A percentile compares a stretch with the other conserved stretches of the same genome.
These are phyloP conservation scores for Phragmites australis DNA, from an alignment of 176 grass and related monocot species.

Conservation along the genomic window DNA sequence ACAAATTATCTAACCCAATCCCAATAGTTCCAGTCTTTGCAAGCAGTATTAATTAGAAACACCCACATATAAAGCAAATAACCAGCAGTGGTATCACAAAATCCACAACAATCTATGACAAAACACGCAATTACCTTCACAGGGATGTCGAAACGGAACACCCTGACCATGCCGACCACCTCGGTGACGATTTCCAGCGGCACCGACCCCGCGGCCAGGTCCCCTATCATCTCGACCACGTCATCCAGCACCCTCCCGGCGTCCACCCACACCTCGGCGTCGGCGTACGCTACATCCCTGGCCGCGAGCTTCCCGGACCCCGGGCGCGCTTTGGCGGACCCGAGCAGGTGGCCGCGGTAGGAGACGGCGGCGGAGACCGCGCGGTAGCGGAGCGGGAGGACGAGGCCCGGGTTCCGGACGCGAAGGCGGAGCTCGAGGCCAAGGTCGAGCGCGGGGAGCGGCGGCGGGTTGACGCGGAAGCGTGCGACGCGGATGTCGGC, in stretches of 20 bases:
- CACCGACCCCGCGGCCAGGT: constrained; percentile 42
- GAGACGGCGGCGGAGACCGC: constrained; percentile 47
- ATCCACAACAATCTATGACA: neutral
- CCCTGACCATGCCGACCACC: constrained; percentile 28
- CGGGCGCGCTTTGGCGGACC: constrained; percentile 27
- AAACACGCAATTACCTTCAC: constrained; percentile 40
- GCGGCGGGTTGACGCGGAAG: constrained; percentile 31
- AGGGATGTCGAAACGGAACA: constrained; percentile 43
- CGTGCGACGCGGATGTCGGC: neutral
- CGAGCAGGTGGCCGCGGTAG: constrained; percentile 50
- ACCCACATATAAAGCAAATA: neutral
- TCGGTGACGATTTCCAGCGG: constrained; percentile 56
- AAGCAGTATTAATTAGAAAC: neutral
- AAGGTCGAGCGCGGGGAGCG: constrained; percentile 29
- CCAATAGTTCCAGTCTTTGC: neutral
- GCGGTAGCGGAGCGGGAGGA: constrained; percentile 44
- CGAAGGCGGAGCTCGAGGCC: constrained; percentile 42
- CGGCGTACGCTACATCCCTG: constrained; percentile 11
- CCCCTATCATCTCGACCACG: constrained; percentile 45
- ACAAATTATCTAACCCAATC: neutral
- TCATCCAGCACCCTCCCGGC: constrained; percentile 46
- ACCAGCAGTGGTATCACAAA: neutral
- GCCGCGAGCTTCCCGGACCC: constrained; percentile 32
- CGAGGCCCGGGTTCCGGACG: constrained; percentile 6
- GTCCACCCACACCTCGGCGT: constrained; percentile 52